Base-by-base conservation (phyloP, 2,329 filamentous ascomycete species). In the Phaeosphaeria sp. region DNA sequence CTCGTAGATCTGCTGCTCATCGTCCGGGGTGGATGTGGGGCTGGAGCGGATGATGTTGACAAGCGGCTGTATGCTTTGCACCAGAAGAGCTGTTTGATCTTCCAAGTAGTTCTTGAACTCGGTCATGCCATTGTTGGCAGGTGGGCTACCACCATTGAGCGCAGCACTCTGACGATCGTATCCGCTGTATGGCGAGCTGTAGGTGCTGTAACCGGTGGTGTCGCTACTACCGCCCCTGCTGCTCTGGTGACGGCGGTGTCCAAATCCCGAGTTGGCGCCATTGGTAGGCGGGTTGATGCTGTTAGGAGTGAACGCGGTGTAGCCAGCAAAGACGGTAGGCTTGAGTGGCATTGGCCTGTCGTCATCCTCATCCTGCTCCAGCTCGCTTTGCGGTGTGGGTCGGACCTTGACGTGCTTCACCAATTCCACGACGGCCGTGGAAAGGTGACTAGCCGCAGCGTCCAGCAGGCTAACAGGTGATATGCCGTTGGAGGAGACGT, bases 391-490 rank as follows among this genome's bases (percentile, higher is more conserved):
- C 1, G 91, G 89, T 0, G 91, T 95, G 8, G 88, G 83, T 30
- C 90, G 86, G 64, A 98, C 92, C 79, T 96, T 97, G 70, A 92
- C 93, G 5, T 86, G 81, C 49, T 91, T 90, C 52, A 97, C 83
- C 15, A 98, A 84, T 68, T 97, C 93, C 20, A 99, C 89, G 22
- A 98, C 85, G 2, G 93, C 89, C 4, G 91, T 88, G 1, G 92
- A 92, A 36, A 98, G 83, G 78, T 99, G 93, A 22, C 92, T 95
- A 7, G 94, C 93, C 2, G 95, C 94, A 3, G 94, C 95, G 76
- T 99, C 95, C 21, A 99, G 83, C 2, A 99, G 80, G 6, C 92
- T 96, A n/a, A 99, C 90, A 0, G 95, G 95, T 1, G 92, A 94
- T 30, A 99, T 86, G 27, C 95, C 95, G 20, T 87, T 88, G 0